phyloP scores from a whole-genome alignment of 2,329 filamentous ascomycete genomes.

The Nigrospora osmanthi region DNA sequence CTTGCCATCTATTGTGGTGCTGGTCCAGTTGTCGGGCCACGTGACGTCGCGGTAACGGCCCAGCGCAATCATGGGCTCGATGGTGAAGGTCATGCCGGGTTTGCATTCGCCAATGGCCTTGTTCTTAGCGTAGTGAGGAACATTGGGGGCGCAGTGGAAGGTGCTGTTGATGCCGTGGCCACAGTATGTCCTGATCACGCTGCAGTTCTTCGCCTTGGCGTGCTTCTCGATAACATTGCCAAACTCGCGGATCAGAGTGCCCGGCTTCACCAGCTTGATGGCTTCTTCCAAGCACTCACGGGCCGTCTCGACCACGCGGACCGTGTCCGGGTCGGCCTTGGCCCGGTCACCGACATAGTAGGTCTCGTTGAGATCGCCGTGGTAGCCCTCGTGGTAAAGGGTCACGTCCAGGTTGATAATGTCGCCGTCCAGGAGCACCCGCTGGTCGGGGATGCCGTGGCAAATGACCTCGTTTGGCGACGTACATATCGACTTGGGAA shows the following conservation, averaged over 20 bases:
- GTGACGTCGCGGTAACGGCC: conserved; percentile 89
- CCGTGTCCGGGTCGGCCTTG: conserved; percentile 72
- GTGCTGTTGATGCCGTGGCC: conserved; percentile 91
- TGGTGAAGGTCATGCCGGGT: conserved; percentile 97
- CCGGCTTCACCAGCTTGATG: conserved; percentile 88
- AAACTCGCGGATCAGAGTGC: conserved; percentile 85
- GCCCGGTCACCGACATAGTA: conserved; percentile 95
- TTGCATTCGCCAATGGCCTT: conserved; percentile 93
- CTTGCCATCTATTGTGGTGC: conserved; percentile 83
- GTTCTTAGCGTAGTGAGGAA: conserved; percentile 97
- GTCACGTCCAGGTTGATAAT: conserved; percentile 97
- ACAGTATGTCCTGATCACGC: conserved; percentile 91
- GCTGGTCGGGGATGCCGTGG: conserved; percentile 93
- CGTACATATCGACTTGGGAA: conserved; percentile 96
- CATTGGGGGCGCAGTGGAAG: conserved; percentile 89
- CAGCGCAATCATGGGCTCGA: conserved; percentile 95
- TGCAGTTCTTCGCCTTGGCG: conserved; percentile 77
- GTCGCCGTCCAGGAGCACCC: conserved; percentile 81
- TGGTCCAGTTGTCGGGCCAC: conserved; percentile 99
- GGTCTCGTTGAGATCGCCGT: conserved; percentile 95
- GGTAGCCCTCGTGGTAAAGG: conserved; percentile 88
- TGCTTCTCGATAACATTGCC: conserved; percentile 94
- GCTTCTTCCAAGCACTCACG: conserved; percentile 85
- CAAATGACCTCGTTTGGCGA: conserved; percentile 97
- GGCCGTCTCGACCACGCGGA: conserved; percentile 84